phyloP scores from a whole-genome alignment of 768 basidiomycete species.

The Pholiota conissans region DNA sequence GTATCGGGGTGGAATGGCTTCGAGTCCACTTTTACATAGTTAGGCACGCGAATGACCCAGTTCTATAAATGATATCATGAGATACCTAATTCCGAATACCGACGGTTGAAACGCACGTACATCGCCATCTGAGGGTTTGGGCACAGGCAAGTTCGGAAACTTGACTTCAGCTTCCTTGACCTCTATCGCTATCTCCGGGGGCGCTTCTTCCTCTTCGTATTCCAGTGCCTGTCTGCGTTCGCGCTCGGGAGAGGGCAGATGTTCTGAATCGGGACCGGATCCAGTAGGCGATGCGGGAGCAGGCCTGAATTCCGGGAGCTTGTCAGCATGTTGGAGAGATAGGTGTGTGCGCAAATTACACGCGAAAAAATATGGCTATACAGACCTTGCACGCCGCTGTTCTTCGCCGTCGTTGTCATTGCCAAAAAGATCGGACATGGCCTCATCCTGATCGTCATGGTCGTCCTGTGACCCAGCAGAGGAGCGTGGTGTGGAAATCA shows the following conservation, averaged over 20 bases:
- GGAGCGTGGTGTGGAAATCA: conserved; percentile 31
- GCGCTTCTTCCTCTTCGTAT: conserved; percentile 78
- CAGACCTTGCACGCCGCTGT: conserved; percentile 52
- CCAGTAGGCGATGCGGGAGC: conserved; percentile 43
- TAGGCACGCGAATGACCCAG: conserved; percentile 94
- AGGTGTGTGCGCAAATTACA: conserved; percentile 7
- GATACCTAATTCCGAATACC: conserved; percentile 2
- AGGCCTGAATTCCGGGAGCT: conserved; percentile 15
- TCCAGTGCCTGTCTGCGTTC: conserved; percentile 72
- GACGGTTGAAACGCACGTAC: conserved; percentile 61
- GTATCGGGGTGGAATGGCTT: conserved; percentile 89
- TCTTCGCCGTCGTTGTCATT: conserved; percentile 59
- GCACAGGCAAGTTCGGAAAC: conserved; percentile 86
- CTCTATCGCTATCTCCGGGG: conserved; percentile 51
- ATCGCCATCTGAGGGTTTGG: conserved; percentile 77
- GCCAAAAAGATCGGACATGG: conserved; percentile 81
- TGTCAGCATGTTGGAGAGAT: conserved; percentile 8
- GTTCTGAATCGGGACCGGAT: conserved; percentile 63
- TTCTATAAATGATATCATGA: conserved; percentile 43
- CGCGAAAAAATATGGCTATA: conserved; percentile 17
- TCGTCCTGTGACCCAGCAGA: conserved; percentile 23
- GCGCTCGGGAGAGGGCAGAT: conserved; percentile 58
- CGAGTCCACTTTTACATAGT: conserved; percentile 86
- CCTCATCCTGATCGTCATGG: conserved; percentile 44
- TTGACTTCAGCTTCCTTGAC: conserved; percentile 70